These are phyloP conservation scores for Phalaenopsis equestris DNA, from an alignment of 106 monocot species.

Conservation along the genomic window DNA sequence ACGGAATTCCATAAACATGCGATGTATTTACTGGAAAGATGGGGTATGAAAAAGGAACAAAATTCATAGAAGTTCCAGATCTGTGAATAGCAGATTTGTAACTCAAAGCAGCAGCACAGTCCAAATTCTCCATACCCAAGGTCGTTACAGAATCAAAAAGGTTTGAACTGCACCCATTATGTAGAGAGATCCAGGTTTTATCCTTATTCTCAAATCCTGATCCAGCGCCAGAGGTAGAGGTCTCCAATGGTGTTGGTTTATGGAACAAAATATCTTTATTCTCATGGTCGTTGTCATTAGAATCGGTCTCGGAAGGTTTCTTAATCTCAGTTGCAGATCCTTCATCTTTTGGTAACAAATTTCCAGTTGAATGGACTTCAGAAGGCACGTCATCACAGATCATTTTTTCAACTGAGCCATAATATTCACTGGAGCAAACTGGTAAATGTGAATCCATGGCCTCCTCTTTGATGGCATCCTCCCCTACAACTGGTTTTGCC, in stretches of 20 bases:
- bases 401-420: slow-evolving; percentile 18
- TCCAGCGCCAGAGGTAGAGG: slow-evolving; percentile 3
- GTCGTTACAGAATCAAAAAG: too few species aligned
- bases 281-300: slow-evolving; percentile 16
- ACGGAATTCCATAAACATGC: slow-evolving; percentile 20
- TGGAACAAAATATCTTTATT: slow-evolving; percentile 9
- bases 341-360: slow-evolving; percentile 11
- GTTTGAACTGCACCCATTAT: slow-evolving; percentile 8
- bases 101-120: slow-evolving; percentile 12
- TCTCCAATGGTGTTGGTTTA: slow-evolving; percentile 4
- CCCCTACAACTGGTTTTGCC: slow-evolving; percentile 12
- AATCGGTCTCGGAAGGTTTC: slow-evolving; percentile 12
- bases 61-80: slow-evolving; percentile 13
- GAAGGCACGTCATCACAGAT: slow-evolving; percentile 5
- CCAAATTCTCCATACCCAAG: slow-evolving; percentile 10
- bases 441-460: slow-evolving; percentile 12
- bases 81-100: slow-evolving; percentile 11
- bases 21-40: slow-evolving; percentile 22
- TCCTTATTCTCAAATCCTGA: slow-evolving; percentile 13
- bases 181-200: slow-evolving; percentile 9
- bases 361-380: slow-evolving; percentile 9
- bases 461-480: slow-evolving; percentile 18
- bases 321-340: slow-evolving; percentile 12
- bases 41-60: slow-evolving; percentile 17
- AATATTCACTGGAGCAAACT: slow-evolving; percentile 4